Base-by-base conservation (phyloP, 2,329 filamentous ascomycete genomes). In the Colletotrichum chlorophyti region DNA sequence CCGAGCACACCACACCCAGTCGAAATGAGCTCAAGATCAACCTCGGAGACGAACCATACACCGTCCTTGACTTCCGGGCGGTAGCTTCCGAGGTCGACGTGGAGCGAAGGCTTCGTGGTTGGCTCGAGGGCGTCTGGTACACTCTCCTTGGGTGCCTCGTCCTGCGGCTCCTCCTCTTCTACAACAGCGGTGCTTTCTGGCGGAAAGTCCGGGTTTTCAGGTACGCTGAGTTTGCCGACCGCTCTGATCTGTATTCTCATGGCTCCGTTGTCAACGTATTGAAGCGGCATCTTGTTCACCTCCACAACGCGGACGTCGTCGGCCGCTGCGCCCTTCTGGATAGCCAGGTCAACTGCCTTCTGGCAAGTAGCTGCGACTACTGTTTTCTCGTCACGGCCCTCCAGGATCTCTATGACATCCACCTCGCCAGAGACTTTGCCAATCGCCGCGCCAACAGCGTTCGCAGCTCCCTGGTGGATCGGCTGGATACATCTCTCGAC, bases 391-490 rank as follows among this genome's bases (percentile, higher is more conserved):
- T 72, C 65, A 2, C 71, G 71, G 4, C 71, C 73, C 19, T 76
- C 73, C 14, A 77, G 64, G 9, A 80, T 76, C 59, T 81, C 75
- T n/a, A 84, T 78, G 1, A 79, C 70, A 53, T 86, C 83, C 2
- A 85, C 71, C 9, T 79, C 77, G 0, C 81, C 82, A 3, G 78
- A 78, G 1, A 84, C 78, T 50, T 82, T 82, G 3, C 81, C 81
- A 27, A 84, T 84, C 0, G 84, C 84, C 1, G 84, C 84, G 6
- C 84, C 84, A 3, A 87, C 80, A 0, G 84, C 84, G 66, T 87
- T 87, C 4, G 84, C 84, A 1, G 81, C 82, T 53, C 81, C 82
- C 26, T 82, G 74, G 46, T 79, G 80, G 2, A 78, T 75, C 1
- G 84, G 84, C 5, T 76, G 72, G 7, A 82, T 79, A 53, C 80